phyloP scores from a whole-genome alignment of 495 filamentous ascomycete species.

The Pseudevernia furfuracea region DNA sequence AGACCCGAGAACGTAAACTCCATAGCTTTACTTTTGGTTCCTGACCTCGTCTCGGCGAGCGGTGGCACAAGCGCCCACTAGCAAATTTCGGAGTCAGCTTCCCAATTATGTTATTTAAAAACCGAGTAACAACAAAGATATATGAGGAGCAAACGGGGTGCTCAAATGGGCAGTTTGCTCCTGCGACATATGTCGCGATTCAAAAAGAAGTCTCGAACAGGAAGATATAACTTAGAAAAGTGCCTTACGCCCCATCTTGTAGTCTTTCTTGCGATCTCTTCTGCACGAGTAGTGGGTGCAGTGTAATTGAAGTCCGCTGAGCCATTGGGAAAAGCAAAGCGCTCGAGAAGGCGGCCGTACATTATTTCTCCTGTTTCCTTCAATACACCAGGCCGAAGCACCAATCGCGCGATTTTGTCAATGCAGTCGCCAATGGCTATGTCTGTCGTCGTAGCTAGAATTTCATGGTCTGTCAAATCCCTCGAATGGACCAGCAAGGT shows the following conservation, averaged over 20 bases:
- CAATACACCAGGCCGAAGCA: constrained; percentile 52
- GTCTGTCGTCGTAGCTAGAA: constrained; percentile 63
- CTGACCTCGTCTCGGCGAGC: constrained; percentile 39
- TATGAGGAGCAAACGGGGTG: too few species aligned
- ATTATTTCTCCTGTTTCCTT: constrained; percentile 45
- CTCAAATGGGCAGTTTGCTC: too few species aligned
- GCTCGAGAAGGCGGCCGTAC: constrained; percentile 71
- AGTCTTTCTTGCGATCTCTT: constrained; percentile 42
- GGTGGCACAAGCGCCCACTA: constrained; percentile 55
- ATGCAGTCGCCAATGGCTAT: constrained; percentile 78
- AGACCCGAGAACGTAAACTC: constrained; percentile 61
- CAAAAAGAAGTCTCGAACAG: too few species aligned
- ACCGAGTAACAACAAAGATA: too few species aligned
- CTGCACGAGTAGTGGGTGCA: constrained; percentile 44
- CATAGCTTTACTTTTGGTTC: constrained; percentile 31
- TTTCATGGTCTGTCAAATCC: constrained; percentile 55
- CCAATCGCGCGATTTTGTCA: constrained; percentile 72
- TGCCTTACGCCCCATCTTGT: constrained; percentile 43
- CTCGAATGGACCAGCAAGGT: constrained; percentile 71
- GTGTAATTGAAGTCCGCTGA: constrained; percentile 45
- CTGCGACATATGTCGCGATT: too few species aligned
- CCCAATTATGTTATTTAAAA: too few species aligned
- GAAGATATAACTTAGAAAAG: too few species aligned
- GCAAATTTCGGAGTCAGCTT: too few species aligned
- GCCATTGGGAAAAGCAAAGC: constrained; percentile 64